These are phyloP conservation scores for Thraustochytrium striatum DNA, from an alignment of 352 stramenopile species.

Conservation along the genomic window DNA sequence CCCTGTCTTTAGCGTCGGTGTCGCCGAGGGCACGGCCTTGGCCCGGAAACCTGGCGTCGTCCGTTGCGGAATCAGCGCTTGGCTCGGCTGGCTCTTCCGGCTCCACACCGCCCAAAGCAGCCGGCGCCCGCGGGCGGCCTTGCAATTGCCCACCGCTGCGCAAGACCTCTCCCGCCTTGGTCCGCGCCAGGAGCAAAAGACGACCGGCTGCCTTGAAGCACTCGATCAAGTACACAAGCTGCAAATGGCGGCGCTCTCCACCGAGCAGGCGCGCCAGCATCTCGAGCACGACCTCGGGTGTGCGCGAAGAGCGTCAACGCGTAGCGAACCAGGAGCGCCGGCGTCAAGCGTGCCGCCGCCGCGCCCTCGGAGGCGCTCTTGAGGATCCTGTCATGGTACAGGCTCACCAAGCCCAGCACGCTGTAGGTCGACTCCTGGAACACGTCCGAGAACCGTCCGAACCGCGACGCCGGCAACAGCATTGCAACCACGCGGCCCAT, in stretches of 20 bases:
- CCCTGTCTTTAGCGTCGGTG: not conserved
- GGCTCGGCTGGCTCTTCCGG: not conserved
- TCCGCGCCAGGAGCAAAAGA: conserved; percentile 7
- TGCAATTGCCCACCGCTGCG: conserved; percentile 10
- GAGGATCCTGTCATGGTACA: conserved; percentile 37
- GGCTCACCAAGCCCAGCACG: conserved; percentile 24
- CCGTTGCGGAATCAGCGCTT: not conserved
- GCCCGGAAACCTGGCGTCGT: not conserved
- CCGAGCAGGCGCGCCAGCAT: conserved; percentile 17
- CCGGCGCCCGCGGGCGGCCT: not conserved
- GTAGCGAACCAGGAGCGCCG: not conserved
- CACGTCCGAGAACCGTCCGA: conserved; percentile 33
- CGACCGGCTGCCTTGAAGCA: conserved; percentile 13
- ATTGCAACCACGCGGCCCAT: conserved; percentile 35
- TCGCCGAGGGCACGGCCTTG: not conserved
- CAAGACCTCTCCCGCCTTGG: not conserved
- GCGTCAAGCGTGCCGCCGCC: not conserved
- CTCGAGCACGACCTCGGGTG: conserved; percentile 38
- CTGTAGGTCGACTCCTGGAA: conserved; percentile 30
- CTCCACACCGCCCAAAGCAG: not conserved
- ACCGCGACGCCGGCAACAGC: conserved; percentile 22
- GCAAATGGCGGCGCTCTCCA: not conserved
- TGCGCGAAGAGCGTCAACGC: conserved; percentile 11
- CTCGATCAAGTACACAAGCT: conserved; percentile 13
- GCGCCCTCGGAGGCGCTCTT: not conserved